Base-by-base conservation (phyloP, 371 early-diverging fungal species). In the Fennellomyces sp. region DNA sequence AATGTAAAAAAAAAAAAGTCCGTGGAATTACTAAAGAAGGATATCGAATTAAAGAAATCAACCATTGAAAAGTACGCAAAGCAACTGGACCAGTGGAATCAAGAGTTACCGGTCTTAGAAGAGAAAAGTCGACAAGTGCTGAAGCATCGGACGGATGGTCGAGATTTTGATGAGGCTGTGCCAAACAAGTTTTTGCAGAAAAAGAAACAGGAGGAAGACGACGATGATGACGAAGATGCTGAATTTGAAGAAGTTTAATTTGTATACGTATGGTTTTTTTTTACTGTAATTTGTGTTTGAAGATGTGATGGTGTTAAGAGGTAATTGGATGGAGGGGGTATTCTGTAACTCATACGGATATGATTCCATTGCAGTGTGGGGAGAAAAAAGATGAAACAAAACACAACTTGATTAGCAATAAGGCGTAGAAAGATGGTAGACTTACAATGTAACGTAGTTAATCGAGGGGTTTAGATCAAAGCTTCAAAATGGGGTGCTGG, bases 181-280 rank as follows among this genome's bases (percentile, higher is more conserved):
- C 38, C 27, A n/a, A 63, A 41, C 28, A 23, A 50, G 26, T 39
- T 19, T 47, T 38, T 39, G 30, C 15, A 35, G 21, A 21, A 21
- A 35, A 26, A 35, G 38, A 29, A 54, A 54, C 21, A 25, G 19
- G 45, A 60, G 28, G 56, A 56, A 5, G 60, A 56, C 11, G 60
- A 65, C 26, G 60, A 65, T 23, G 66, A 65, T 4, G 61, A 60
- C 27, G 66, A 65, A 29, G 66, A 60, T 56, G 57, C 48, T 13
- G 56, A 49, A 51, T 65, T 65, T 56, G 65, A 56, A 60, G 65
- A 65, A 63, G 35, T 63, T 7, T 63, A 63, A 45, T 11, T 39
- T 39, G 39, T 39, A 39, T 45, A 39, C 17, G 39, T 39, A 39
- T 19, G 17, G 17, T 39, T 39, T 39, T 11, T 39, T 6, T n/a